These are phyloP conservation scores for Aspergillus ruber DNA, from an alignment of 2,329 filamentous ascomycete genomes.

Conservation along the genomic window DNA sequence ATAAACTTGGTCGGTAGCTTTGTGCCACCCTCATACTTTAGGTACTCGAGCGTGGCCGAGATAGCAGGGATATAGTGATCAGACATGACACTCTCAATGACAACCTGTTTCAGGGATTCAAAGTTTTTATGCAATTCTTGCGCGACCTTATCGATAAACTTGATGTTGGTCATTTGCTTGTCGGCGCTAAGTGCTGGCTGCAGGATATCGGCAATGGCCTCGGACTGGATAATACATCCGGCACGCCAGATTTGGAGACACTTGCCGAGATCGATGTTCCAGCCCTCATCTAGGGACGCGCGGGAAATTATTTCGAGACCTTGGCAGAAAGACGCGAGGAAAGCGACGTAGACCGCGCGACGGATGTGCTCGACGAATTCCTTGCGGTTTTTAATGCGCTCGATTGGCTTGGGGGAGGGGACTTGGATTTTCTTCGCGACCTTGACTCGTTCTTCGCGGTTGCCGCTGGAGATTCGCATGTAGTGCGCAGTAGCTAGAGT, in stretches of 20 bases:
- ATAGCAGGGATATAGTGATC: conserved; percentile 58
- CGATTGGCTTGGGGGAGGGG: conserved; percentile 32
- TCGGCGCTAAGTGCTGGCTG: conserved; percentile 23
- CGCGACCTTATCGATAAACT: conserved; percentile 43
- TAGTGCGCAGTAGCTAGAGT: conserved; percentile 59
- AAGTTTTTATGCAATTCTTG: conserved; percentile 49
- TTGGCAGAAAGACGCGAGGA: conserved; percentile 58
- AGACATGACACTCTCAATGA: conserved; percentile 48
- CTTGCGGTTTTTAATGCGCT: conserved; percentile 28
- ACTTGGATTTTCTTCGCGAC: conserved; percentile 45
- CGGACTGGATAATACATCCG: conserved; percentile 65
- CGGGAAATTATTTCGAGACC: conserved; percentile 59
- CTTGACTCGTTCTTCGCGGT: conserved; percentile 50
- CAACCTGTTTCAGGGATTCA: conserved; percentile 49
- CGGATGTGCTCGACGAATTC: conserved; percentile 53
- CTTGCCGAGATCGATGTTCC: conserved; percentile 43
- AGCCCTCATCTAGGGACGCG: conserved; percentile 53
- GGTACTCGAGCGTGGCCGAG: conserved; percentile 58
- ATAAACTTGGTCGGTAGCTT: conserved; percentile 62
- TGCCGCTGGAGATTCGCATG: conserved; percentile 58
- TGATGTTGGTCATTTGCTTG: conserved; percentile 29
- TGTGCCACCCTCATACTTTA: conserved; percentile 57
- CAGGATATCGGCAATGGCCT: conserved; percentile 58
- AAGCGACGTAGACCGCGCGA: conserved; percentile 56
- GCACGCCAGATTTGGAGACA: conserved; percentile 57